A percentile compares a stretch with the other conserved stretches of the same genome.
Evolutionary conservation across 176 grass and related monocot genomes (phyloP).

Genomic region (Avena sativa): DNA sequence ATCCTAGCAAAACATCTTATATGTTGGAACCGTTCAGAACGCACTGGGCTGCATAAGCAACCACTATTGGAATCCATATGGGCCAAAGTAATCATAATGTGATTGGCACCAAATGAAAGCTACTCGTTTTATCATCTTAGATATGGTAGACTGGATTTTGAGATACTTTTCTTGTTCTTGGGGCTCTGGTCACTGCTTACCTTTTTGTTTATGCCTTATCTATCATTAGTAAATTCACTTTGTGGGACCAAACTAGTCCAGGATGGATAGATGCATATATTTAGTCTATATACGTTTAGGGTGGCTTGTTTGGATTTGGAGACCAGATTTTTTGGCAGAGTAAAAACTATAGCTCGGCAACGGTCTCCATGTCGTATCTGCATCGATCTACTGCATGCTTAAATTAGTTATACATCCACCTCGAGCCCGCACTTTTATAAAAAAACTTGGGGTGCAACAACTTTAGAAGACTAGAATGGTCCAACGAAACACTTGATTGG

Average conservation of each 20-base stretch:
- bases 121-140: not conserved
- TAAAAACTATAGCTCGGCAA: conserved; percentile 9
- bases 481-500: not conserved
- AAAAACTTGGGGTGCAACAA: not conserved
- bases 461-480: not conserved
- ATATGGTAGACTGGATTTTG: not conserved
- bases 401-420: conserved; percentile 5
- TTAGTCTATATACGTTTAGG: not conserved
- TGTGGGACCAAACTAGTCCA: not conserved
- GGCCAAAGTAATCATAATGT: not conserved
- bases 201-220: not conserved
- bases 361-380: conserved; percentile 1
- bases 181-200: not conserved
- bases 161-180: not conserved
- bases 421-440: conserved; percentile 22
- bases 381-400: not conserved
- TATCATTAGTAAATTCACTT: not conserved
- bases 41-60: conserved; percentile 6
- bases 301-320: conserved; percentile 27
- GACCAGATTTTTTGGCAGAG: not conserved
- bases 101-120: not conserved
- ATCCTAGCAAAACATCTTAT: no score
- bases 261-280: not conserved
- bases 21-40: not conserved
- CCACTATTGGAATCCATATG: not conserved